These are phyloP conservation scores for Aspergillus novofumigatus DNA, from an alignment of 2,329 filamentous ascomycete species.

Conservation along the genomic window DNA sequence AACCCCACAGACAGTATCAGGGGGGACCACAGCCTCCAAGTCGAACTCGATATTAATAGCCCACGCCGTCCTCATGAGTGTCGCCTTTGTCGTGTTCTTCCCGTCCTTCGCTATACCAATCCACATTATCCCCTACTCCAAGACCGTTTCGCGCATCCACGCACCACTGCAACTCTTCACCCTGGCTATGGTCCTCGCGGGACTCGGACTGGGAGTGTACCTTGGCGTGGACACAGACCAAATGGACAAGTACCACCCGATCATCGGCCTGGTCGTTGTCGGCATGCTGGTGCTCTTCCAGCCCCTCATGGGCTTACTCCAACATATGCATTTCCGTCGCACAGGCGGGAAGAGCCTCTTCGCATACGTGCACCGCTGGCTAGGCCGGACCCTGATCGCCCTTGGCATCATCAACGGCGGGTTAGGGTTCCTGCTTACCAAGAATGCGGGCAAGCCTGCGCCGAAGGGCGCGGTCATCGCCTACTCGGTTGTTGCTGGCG, in stretches of 20 bases:
- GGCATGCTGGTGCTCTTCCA: slow-evolving; percentile 53
- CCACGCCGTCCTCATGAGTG: slow-evolving; percentile 34
- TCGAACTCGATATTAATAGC: slow-evolving; percentile 6
- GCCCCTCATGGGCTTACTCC: slow-evolving; percentile 49
- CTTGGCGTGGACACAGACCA: slow-evolving; percentile 40
- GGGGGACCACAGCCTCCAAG: neutral
- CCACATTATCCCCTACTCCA: slow-evolving; percentile 35
- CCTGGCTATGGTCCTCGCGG: slow-evolving; percentile 46
- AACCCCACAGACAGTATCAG: neutral
- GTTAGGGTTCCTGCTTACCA: slow-evolving; percentile 47
- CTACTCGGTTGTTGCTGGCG: slow-evolving; percentile 48
- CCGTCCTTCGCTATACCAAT: slow-evolving; percentile 29
- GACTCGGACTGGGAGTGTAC: slow-evolving; percentile 49
- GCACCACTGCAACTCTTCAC: slow-evolving; percentile 46
- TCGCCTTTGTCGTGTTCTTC: slow-evolving; percentile 41
- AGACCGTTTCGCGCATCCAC: slow-evolving; percentile 42
- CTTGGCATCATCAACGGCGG: slow-evolving; percentile 57
- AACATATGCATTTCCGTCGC: slow-evolving; percentile 50
- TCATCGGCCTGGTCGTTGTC: slow-evolving; percentile 53
- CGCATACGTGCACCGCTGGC: slow-evolving; percentile 53
- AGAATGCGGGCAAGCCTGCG: slow-evolving; percentile 34
- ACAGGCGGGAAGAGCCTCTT: slow-evolving; percentile 43
- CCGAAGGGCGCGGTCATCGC: slow-evolving; percentile 39
- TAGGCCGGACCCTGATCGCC: slow-evolving; percentile 48
- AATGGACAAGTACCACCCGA: slow-evolving; percentile 44